Conservation (phyloP, 225 moss, liverwort and hornwort species). For the Anthoceros angustus region DNA sequence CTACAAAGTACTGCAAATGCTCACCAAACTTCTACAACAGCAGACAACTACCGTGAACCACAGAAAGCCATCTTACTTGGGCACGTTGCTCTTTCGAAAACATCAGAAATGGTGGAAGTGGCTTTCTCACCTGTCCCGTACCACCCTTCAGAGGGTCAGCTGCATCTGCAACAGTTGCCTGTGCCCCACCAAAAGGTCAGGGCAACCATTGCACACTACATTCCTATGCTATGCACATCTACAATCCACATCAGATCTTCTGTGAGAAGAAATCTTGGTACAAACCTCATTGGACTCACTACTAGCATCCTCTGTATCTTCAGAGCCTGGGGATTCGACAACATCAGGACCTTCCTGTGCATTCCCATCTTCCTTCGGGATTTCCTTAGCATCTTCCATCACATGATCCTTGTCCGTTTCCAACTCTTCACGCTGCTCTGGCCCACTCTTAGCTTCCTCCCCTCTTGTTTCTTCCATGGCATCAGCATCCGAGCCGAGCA, state of each 20-base stretch:
- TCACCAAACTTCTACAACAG: too few species aligned
- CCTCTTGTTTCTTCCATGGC: neutral
- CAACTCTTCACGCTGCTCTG: neutral
- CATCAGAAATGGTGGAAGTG: constrained; percentile 3
- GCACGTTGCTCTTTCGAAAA: constrained; percentile 1
- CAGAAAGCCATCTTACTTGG: neutral
- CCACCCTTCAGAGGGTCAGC: neutral
- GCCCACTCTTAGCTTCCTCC: neutral
- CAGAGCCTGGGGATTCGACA: neutral
- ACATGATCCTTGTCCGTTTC: neutral
- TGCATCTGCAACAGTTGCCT: neutral
- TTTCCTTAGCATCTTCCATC: neutral
- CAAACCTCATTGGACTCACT: neutral
- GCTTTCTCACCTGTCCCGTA: neutral
- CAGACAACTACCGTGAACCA: neutral
- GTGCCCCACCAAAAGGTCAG: neutral
- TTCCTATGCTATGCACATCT: too few species aligned
- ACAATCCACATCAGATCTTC: too few species aligned
- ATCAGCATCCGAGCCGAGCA: neutral
- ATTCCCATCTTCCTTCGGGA: neutral
- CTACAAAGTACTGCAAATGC: too few species aligned
- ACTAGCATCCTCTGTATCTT: neutral
- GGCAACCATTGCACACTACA: neutral
- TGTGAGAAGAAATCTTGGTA: too few species aligned
- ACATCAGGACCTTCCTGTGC: neutral